These are phyloP conservation scores for Ilyonectria sp. DNA, from an alignment of 2,329 filamentous ascomycete species.

Conservation along the genomic window DNA sequence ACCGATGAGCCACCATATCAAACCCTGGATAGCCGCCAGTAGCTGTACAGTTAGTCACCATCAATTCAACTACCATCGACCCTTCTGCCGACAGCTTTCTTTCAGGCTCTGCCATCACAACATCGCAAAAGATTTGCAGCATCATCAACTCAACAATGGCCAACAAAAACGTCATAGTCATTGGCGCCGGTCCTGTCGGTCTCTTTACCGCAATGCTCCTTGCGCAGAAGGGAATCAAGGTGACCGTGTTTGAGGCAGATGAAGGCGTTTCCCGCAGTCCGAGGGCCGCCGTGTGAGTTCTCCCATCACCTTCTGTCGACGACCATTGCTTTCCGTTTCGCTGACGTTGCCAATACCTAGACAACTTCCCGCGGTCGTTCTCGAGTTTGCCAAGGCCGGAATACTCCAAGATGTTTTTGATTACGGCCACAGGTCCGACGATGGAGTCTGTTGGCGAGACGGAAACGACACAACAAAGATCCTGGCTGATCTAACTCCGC, in stretches of 20 bases:
- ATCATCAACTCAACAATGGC: slow-evolving; percentile 1
- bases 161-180: slow-evolving; percentile 9
- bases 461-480: slow-evolving; percentile 16
- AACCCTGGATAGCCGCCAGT: not conserved
- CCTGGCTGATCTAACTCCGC: slow-evolving; percentile 12
- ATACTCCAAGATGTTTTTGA: slow-evolving; percentile 15
- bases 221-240: slow-evolving; percentile 9
- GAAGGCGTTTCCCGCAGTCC: slow-evolving; percentile 11
- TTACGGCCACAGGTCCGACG: slow-evolving; percentile 15
- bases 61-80: not conserved
- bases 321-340: not conserved
- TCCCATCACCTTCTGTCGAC: not conserved
- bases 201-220: slow-evolving; percentile 14
- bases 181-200: slow-evolving; percentile 17
- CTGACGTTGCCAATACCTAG: slow-evolving; percentile 8
- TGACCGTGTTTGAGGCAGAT: slow-evolving; percentile 13
- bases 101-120: not conserved
- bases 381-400: slow-evolving; percentile 16
- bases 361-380: slow-evolving; percentile 10
- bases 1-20: not conserved
- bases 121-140: not conserved
- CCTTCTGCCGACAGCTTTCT: not conserved
- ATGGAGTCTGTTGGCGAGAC: slow-evolving; percentile 17
- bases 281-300: slow-evolving; percentile 14
- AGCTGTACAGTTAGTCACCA: not conserved